phyloP scores from a whole-genome alignment of 1,284 basidiomycete species.

The Acaromyces ingoldii region DNA sequence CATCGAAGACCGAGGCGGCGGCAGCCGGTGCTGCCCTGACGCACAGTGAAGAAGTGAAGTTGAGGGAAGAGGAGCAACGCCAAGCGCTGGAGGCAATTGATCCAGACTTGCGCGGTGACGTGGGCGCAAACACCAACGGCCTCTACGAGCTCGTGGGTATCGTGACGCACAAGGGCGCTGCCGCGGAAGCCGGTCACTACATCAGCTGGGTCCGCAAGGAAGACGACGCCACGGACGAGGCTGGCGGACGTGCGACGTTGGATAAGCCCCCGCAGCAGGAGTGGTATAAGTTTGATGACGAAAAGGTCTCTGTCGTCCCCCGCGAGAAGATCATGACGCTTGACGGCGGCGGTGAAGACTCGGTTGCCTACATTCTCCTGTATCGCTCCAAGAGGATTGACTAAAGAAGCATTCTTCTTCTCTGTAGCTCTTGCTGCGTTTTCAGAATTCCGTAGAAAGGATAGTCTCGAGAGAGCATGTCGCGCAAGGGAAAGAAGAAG shows the following conservation, averaged over 20 bases:
- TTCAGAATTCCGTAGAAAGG: too few relatives aligned
- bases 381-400: constrained; percentile 32
- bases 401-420: constrained; percentile 3
- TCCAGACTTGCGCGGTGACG: constrained; percentile 63
- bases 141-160: constrained; percentile 86
- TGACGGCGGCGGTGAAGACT: constrained; percentile 49
- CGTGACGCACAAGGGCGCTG: constrained; percentile 93
- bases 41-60: constrained; percentile 64
- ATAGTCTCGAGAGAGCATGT: too few relatives aligned
- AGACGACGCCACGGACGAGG: constrained; percentile 10
- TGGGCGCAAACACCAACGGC: constrained; percentile 68
- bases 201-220: constrained; percentile 67
- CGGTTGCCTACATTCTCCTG: constrained; percentile 46
- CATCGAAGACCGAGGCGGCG: constrained; percentile 18
- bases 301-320: constrained; percentile 36
- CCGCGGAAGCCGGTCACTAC: constrained; percentile 89
- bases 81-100: constrained; percentile 58
- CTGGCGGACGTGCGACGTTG: background rate
- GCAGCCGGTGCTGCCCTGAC: constrained; percentile 52
- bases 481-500: too few relatives aligned
- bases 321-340: constrained; percentile 42
- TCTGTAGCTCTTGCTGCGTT: too few relatives aligned
- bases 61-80: constrained; percentile 29
- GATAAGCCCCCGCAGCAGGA: constrained; percentile 27
- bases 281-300: constrained; percentile 51